Base-by-base conservation (phyloP, 2,329 filamentous ascomycete species). In the Penicillium sp. region DNA sequence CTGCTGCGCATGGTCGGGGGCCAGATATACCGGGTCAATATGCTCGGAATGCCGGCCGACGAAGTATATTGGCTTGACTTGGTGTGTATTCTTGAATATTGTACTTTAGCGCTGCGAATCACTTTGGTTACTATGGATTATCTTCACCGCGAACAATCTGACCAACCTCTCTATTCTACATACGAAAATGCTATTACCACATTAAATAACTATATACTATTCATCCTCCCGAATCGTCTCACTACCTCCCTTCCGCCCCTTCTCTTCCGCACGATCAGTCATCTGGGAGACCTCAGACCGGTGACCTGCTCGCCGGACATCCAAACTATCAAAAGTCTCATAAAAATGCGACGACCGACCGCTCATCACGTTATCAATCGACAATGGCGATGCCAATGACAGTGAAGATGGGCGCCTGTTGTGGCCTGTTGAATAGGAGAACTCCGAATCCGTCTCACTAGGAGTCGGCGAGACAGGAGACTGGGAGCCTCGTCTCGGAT, bases 351-450 rank as follows among this genome's bases (percentile, higher is more conserved):
- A 50, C 16, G 37, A 29, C 9, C 45, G 44, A 9, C 37, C 11
- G n/a, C 10, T 50, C 35, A 54, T 5, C 6, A 54, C 46, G 8
- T 54, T 34, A 5, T 54, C 51, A 29, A 54, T 54, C 38, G 45
- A 54, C 29, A 16, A 13, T 26, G 44, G 38, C 2, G 34, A 32
- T 3, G 37, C 16, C 8, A 54, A 26, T 35, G 51, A 49, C 8
- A 54, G 45, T 22, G 51, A 49, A 3, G 51, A 54, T 8, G 43
- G 44, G 20, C 44, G 51, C 8, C 51, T 16, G 29, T 22, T 32
- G 4, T 38, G 51, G 5, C 44, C 44, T n/a, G 24, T 20, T 18
- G 44, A 37, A 18, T 40, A 54, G 6, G 44, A 54, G 6, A 26
- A 50, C 18, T 50, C 20, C 16, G 45, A 42, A n/a, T 3, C 45